Base-by-base conservation (phyloP, 192 early-diverging fungal genomes). In the Spizellomyces punctatus region DNA sequence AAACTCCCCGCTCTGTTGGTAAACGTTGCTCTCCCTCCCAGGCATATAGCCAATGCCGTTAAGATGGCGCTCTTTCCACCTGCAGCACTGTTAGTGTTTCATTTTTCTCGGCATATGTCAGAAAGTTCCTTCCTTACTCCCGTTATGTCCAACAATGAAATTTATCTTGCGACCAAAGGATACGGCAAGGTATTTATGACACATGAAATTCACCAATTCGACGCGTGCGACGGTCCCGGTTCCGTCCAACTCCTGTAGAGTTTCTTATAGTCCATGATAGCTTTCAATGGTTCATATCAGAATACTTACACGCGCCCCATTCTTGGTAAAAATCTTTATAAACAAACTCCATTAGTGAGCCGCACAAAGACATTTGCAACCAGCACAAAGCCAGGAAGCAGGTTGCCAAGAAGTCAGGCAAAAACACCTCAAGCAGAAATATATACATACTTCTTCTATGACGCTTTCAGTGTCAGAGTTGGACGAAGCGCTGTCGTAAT, bases 61-160 rank as follows among this genome's bases (percentile, higher is more conserved):
- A 99, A 80, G 62, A 98, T 93, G 42, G 96, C 95, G 75, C 91
- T 93, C 78, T 99, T 99, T n/a, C 97, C 97, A 76, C 90, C 89
- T 90, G 10, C 6, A 58, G 8, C 27, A 36, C 27, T 14, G 41
- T 61, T 55, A 16, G 19, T 3, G 3, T 36, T 36, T 36, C 3
- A 0, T 36, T 36, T 36, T 36, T 36, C 27, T 36, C 0, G 27
- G 27, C 1, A 36, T 36, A 36, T 36, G 0, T 36, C 27, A 36
- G 27, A 36, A 36, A 36, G 3, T 36, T 54, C 50, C 17, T n/a
- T 27, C 76, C 87, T 43, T 81, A 89, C 91, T 93, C 63, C 96
- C 97, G 75, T 98, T 99, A 67, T 97, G 94, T 10, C 97, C 97
- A 61, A 94, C 93, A 45, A 99, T 89, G 79, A 99, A 99, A 79